Evolutionary conservation across 2,329 filamentous ascomycete species (phyloP).

Genomic region (Grosmannia huntii): DNA sequence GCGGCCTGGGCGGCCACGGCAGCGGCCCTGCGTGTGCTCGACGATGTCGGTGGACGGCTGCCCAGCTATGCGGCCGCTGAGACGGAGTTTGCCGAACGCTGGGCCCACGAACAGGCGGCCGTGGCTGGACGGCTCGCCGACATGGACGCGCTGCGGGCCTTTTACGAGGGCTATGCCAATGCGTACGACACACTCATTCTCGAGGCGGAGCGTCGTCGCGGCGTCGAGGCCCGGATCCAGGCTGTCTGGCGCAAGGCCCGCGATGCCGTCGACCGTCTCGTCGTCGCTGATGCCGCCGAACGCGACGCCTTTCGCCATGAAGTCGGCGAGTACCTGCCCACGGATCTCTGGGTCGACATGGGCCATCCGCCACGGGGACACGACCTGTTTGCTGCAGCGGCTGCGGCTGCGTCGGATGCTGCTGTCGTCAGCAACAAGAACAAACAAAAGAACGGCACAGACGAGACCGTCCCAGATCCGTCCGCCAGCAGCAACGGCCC

Average conservation of each 20-base stretch:
- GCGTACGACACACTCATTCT: constrained; percentile 77
- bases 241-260: constrained; percentile 66
- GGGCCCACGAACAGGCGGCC: constrained; percentile 60
- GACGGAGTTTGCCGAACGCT: constrained; percentile 49
- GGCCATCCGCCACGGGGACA: constrained; percentile 42
- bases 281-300: constrained; percentile 57
- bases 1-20: constrained; percentile 44
- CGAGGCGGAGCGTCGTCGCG: constrained; percentile 65
- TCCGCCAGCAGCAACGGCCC: constrained; percentile 1
- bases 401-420: not conserved
- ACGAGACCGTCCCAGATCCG: not conserved
- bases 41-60: constrained; percentile 53
- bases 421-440: not conserved
- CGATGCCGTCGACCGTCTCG: constrained; percentile 61
- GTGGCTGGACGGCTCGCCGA: constrained; percentile 61
- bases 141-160: constrained; percentile 62
- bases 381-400: constrained; percentile 22
- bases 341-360: constrained; percentile 76
- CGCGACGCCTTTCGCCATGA: constrained; percentile 70
- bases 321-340: constrained; percentile 75
- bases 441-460: not conserved
- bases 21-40: constrained; percentile 52
- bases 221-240: constrained; percentile 61
- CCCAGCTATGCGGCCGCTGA: constrained; percentile 52
- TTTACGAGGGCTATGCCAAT: constrained; percentile 76